Conservation (phyloP, 2,329 filamentous ascomycete species). For the Nakataea oryzae region DNA sequence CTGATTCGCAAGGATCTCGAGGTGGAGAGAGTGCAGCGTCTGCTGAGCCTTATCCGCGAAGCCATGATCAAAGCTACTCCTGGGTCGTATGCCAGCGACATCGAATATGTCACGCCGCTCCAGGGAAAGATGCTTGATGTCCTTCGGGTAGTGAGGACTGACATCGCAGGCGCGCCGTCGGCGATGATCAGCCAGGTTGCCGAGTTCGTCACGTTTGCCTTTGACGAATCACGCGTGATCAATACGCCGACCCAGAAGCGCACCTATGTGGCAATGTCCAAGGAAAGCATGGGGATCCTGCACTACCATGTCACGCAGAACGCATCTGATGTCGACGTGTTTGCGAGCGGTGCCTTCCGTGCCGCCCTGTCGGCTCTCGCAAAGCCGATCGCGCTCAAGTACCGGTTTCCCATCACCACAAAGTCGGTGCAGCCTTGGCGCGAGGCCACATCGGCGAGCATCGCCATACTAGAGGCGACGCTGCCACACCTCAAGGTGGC, state of each 20-base stretch:
- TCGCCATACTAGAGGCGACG: constrained; percentile 58
- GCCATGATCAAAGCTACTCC: constrained; percentile 62
- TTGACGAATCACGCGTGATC: constrained; percentile 25
- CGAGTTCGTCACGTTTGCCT: constrained; percentile 62
- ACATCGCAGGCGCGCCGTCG: constrained; percentile 53
- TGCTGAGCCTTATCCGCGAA: constrained; percentile 60
- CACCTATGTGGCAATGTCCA: constrained; percentile 84
- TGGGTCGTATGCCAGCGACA: constrained; percentile 58
- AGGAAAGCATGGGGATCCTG: constrained; percentile 64
- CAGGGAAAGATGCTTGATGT: constrained; percentile 61
- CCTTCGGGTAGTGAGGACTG: constrained; percentile 56
- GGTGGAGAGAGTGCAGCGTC: constrained; percentile 50
- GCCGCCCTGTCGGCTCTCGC: constrained; percentile 56
- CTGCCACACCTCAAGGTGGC: constrained; percentile 48
- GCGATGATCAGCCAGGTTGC: constrained; percentile 61
- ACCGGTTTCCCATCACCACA: constrained; percentile 62
- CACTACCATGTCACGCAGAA: constrained; percentile 50
- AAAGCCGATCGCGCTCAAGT: constrained; percentile 68
- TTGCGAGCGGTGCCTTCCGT: constrained; percentile 55
- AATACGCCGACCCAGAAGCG: constrained; percentile 35
- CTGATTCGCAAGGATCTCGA: constrained; percentile 57
- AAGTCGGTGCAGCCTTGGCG: constrained; percentile 69
- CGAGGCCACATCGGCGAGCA: constrained; percentile 60
- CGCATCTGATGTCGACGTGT: constrained; percentile 54
- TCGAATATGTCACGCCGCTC: constrained; percentile 62